Percentiles rank a stretch among this genome's conserved stretches.
phyloP scores from a whole-genome alignment of 768 basidiomycete species.

The Mycena venus region DNA sequence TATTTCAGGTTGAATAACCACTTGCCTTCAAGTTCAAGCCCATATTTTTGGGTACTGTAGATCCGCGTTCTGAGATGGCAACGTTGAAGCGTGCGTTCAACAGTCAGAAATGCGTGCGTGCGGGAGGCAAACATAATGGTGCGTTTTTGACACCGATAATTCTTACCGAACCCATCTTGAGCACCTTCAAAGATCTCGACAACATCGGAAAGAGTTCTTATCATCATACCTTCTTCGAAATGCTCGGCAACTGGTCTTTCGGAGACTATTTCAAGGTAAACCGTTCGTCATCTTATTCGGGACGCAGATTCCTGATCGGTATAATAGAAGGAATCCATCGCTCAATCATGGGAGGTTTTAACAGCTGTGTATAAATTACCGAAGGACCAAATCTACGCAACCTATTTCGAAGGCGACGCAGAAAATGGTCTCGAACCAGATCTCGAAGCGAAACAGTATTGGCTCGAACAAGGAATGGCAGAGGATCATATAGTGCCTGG shows the following conservation, averaged over 20 bases:
- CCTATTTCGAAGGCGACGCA: neutral
- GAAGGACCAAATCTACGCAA: neutral
- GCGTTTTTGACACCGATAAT: neutral
- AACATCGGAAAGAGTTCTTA: neutral
- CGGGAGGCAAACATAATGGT: conserved; percentile 99
- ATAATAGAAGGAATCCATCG: neutral
- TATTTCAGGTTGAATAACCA: conserved; percentile 57
- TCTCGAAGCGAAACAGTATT: neutral
- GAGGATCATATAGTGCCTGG: conserved; percentile 68
- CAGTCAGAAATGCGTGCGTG: conserved; percentile 97
- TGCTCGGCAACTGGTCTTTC: neutral
- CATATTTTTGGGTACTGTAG: conserved; percentile 97
- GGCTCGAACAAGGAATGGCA: neutral
- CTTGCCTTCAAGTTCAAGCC: conserved; percentile 86
- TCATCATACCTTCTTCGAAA: neutral
- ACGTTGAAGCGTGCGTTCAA: conserved; percentile 95
- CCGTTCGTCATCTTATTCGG: neutral
- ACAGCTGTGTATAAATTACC: neutral
- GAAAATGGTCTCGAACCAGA: neutral
- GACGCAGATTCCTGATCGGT: neutral
- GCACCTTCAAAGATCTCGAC: neutral
- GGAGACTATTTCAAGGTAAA: neutral
- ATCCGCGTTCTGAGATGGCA: conserved; percentile 82
- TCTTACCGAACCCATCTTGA: neutral
- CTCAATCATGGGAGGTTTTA: neutral